Conservation (phyloP, 2,329 filamentous ascomycete species). For the Fusarium albosuccineum region DNA sequence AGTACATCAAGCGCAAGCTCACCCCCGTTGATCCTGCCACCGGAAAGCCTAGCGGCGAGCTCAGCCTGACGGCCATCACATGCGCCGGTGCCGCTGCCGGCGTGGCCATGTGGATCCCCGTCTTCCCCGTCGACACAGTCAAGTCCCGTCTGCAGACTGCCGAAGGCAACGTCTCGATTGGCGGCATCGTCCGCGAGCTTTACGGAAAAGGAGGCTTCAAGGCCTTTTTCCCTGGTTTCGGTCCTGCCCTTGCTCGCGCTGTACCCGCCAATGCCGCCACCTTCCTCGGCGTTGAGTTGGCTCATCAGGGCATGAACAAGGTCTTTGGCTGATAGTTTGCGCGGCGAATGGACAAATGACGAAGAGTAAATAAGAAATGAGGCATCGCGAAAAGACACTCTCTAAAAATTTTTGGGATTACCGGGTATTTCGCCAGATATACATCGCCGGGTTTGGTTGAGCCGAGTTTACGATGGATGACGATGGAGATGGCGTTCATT, state of each 20-base stretch:
- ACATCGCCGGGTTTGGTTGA: slow-evolving; percentile 5
- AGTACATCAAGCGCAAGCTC: slow-evolving; percentile 89
- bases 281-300: slow-evolving; percentile 87
- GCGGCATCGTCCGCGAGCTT: slow-evolving; percentile 83
- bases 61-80: slow-evolving; percentile 86
- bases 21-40: slow-evolving; percentile 83
- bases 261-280: slow-evolving; percentile 97
- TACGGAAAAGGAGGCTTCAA: slow-evolving; percentile 85
- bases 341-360: too few relatives aligned
- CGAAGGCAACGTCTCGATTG: slow-evolving; percentile 84
- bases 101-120: slow-evolving; percentile 98
- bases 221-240: slow-evolving; percentile 98
- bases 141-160: slow-evolving; percentile 95
- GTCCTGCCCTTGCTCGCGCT: slow-evolving; percentile 89
- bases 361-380: background rate
- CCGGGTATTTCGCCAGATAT: slow-evolving; percentile 3
- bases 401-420: slow-evolving; percentile 31
- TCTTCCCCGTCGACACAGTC: slow-evolving; percentile 97
- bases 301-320: slow-evolving; percentile 86
- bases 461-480: slow-evolving; percentile 10
- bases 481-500: slow-evolving; percentile 27
- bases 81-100: slow-evolving; percentile 90
- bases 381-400: slow-evolving; percentile 1
- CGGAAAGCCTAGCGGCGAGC: slow-evolving; percentile 79
- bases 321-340: slow-evolving; percentile 64